A percentile compares a stretch with the other conserved stretches of the same genome.
Evolutionary conservation across 2,329 filamentous ascomycete genomes (phyloP).

Genomic region (Phialophora macrospora): DNA sequence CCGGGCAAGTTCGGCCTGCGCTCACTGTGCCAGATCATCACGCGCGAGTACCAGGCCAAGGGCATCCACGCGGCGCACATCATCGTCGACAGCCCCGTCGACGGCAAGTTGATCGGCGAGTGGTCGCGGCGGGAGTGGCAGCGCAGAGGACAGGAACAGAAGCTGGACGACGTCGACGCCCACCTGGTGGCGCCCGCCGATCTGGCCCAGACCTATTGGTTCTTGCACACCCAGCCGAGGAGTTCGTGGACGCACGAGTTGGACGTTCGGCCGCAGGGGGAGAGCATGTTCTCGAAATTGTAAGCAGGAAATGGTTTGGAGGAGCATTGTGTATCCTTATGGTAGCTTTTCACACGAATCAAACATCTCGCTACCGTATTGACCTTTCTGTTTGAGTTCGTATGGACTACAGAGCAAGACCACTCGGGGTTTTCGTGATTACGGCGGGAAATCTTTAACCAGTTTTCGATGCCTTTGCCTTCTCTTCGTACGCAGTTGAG

Average conservation of each 20-base stretch:
- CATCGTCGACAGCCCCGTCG: conserved; percentile 59
- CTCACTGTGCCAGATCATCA: conserved; percentile 57
- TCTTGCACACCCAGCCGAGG: conserved; percentile 58
- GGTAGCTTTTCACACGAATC: background rate
- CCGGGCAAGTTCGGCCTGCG: conserved; percentile 53
- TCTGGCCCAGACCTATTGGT: conserved; percentile 63
- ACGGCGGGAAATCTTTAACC: background rate
- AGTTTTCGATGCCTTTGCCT: background rate
- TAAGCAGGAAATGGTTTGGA: background rate
- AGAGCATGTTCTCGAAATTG: conserved; percentile 35
- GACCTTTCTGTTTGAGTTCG: background rate
- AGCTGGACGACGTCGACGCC: conserved; percentile 29
- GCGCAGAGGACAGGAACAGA: conserved; percentile 22
- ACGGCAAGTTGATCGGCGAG: conserved; percentile 46
- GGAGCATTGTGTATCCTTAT: background rate
- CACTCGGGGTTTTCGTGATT: background rate
- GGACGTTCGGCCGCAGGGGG: conserved; percentile 50
- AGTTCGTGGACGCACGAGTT: conserved; percentile 61
- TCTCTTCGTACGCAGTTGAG: background rate
- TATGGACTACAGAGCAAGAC: background rate
- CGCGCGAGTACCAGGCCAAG: conserved; percentile 60
- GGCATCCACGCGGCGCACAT: conserved; percentile 62
- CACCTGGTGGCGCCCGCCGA: conserved; percentile 39
- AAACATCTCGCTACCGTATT: background rate
- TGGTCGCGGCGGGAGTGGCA: conserved; percentile 31